Conservation (phyloP, 202 grass and related monocot genomes). For the Panicum virgatum region DNA sequence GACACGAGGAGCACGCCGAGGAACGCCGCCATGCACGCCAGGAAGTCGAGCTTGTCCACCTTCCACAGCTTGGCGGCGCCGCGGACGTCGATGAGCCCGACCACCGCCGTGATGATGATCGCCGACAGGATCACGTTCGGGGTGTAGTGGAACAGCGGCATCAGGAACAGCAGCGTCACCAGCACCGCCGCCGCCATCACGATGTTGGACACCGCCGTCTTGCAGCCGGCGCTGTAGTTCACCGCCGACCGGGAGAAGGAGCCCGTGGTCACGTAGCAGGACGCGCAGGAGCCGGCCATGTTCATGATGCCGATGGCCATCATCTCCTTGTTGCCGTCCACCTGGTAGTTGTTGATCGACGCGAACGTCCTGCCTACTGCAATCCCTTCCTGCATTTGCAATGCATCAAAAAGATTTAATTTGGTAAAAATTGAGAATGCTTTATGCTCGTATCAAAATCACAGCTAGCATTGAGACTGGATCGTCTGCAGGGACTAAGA, state of each 20-base stretch:
- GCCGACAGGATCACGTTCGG: slow-evolving; percentile 93
- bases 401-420: not conserved
- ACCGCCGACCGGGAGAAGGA: slow-evolving; percentile 97
- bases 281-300: slow-evolving; percentile 90
- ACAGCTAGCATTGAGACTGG: too few species aligned
- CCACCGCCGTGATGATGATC: slow-evolving; percentile 95
- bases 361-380: slow-evolving; percentile 94
- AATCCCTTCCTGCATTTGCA: slow-evolving; percentile 74
- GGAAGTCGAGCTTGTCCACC: slow-evolving; percentile 92
- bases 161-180: slow-evolving; percentile 94
- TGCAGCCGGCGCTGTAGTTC: slow-evolving; percentile 93
- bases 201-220: slow-evolving; percentile 90
- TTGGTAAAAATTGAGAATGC: not conserved
- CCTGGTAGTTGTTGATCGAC: slow-evolving; percentile 96
- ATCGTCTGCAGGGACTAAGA: too few species aligned
- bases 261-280: slow-evolving; percentile 96
- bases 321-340: slow-evolving; percentile 99
- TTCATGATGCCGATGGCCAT: slow-evolving; percentile 99
- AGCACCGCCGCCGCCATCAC: slow-evolving; percentile 90
- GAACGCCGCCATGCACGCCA: slow-evolving; percentile 79
- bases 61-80: slow-evolving; percentile 78
- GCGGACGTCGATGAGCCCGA: slow-evolving; percentile 80
- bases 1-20: slow-evolving; percentile 88
- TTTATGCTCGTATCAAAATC: not conserved
- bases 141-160: slow-evolving; percentile 97